phyloP scores from a whole-genome alignment of 2,329 filamentous ascomycete species.

The Nannizzia gypsea region DNA sequence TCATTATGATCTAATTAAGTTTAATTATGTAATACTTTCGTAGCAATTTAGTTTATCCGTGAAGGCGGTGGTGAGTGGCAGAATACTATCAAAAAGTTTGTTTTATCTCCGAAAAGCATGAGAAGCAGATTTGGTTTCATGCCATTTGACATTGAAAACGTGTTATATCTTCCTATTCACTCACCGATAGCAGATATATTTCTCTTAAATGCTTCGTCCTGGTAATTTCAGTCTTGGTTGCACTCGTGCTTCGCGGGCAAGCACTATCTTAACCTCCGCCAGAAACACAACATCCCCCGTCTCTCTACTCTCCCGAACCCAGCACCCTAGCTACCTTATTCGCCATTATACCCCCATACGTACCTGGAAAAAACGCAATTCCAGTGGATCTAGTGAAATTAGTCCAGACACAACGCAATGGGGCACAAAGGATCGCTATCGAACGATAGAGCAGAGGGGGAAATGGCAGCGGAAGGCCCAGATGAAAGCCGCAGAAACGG shows the following conservation, averaged over 20 bases:
- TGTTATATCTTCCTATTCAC: background rate
- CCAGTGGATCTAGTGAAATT: background rate
- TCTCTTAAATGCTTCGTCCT: conserved; percentile 9
- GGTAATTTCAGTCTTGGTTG: conserved; percentile 5
- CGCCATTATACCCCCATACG: background rate
- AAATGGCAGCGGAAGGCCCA: background rate
- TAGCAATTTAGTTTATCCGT: background rate
- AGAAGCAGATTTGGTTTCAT: background rate
- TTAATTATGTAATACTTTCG: background rate
- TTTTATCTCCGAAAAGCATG: background rate
- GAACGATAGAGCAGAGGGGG: background rate
- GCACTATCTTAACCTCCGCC: background rate
- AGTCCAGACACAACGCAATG: background rate
- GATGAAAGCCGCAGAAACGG: background rate
- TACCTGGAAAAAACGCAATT: background rate
- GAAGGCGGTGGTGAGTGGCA: background rate
- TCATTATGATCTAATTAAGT: background rate
- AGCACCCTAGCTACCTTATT: background rate
- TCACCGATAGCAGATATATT: background rate
- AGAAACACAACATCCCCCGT: background rate
- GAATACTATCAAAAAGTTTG: background rate
- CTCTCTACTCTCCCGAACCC: background rate
- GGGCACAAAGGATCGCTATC: background rate
- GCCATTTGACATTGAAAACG: background rate
- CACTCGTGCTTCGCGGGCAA: conserved; percentile 4